Conservation (phyloP, 768 basidiomycete genomes). For the Phylloporus scabripes region DNA sequence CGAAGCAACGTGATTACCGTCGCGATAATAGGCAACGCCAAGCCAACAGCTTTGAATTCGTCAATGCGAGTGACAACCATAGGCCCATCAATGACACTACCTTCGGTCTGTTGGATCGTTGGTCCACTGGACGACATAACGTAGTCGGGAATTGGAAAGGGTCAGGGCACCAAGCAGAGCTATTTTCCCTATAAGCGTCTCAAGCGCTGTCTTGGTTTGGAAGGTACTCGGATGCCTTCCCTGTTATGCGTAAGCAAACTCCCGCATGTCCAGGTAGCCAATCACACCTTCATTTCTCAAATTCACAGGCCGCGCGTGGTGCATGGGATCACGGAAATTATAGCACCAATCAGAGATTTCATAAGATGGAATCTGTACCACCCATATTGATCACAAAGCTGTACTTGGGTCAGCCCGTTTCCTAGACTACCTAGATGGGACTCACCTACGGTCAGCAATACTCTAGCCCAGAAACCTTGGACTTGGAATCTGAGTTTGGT, state of each 20-base stretch:
- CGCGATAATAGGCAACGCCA: not conserved
- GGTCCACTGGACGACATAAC: not conserved
- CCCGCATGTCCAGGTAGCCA: not conserved
- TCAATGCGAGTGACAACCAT: not conserved
- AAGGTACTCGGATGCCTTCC: not conserved
- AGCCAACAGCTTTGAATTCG: not conserved
- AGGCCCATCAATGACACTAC: not conserved
- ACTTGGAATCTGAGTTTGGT: not conserved
- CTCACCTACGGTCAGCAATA: not conserved
- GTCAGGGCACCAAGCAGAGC: not conserved
- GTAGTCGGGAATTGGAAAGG: not conserved
- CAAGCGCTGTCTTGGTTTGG: not conserved
- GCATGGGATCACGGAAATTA: not conserved
- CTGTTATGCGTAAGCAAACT: not conserved
- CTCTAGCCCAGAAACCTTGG: not conserved
- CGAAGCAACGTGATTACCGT: not conserved
- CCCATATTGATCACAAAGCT: not conserved
- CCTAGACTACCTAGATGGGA: not conserved
- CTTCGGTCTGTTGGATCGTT: conserved; percentile 4
- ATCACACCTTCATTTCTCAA: not conserved
- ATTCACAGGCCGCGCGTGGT: not conserved
- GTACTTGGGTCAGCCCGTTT: not conserved
- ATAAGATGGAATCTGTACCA: not conserved
- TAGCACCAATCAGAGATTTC: not conserved
- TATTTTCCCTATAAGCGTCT: not conserved